These are phyloP conservation scores for Triticum urartu DNA, from an alignment of 176 grass and related monocot species.

Conservation along the genomic window DNA sequence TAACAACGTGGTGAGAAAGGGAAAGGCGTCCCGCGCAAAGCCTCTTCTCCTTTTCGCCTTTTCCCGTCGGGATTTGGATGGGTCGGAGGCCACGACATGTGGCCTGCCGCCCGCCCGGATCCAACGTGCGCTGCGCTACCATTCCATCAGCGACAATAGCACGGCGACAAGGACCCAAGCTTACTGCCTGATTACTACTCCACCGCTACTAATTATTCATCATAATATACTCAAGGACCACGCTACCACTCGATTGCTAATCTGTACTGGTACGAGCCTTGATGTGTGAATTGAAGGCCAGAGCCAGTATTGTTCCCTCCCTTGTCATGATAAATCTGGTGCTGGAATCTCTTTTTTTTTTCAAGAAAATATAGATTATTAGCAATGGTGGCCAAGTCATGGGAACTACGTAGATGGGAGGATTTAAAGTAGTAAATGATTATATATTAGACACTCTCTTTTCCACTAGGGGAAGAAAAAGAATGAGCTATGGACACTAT, in stretches of 20 bases:
- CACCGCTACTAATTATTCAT: not conserved
- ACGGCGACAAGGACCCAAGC: not conserved
- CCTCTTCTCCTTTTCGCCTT: conserved; percentile 7
- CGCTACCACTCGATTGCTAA: not conserved
- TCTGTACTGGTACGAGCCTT: not conserved
- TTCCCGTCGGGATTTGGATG: not conserved
- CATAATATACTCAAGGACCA: not conserved
- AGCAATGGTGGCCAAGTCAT: not conserved
- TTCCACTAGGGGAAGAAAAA: not conserved
- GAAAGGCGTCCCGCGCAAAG: not conserved
- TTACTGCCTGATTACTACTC: not conserved
- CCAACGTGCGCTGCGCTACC: conserved; percentile 11
- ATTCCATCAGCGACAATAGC: not conserved
- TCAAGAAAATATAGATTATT: not conserved
- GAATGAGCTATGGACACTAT: not conserved
- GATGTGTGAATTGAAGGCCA: not conserved
- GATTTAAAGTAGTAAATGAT: not conserved
- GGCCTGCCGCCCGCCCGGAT: conserved; percentile 19
- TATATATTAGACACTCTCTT: not conserved
- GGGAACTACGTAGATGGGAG: not conserved
- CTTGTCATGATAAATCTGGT: not conserved
- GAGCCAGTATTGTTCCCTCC: not conserved
- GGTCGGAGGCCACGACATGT: conserved; percentile 30
- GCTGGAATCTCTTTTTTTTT: not conserved
- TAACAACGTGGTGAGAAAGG: not conserved